Base-by-base conservation (phyloP, 805 yeast species). In the Hanseniaspora vineae region DNA sequence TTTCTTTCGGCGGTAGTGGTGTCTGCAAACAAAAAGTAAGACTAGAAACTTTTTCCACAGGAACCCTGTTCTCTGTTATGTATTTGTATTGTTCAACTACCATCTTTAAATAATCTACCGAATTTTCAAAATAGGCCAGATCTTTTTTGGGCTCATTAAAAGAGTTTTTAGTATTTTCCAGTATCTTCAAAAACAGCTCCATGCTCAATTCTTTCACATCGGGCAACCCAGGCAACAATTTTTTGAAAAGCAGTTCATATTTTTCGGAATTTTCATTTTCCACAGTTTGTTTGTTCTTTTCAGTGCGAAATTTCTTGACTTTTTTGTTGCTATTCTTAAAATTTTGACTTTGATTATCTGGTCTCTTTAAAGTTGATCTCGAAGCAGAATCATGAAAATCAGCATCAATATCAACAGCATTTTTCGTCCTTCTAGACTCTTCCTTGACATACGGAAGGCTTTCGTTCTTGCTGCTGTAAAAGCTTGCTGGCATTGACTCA, bases 1-100 rank as follows among this genome's bases (percentile, higher is more conserved):
- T 75, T 19, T 78, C 80, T 56, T 84, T 79, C 2, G 92, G 77
- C 0, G 97, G 97, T 42, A 88, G 64, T 9, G 83, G 77, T 48
- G 83, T 73, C 52, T 72, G 77, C 55, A 84, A n/a, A 4, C 45
- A 44, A 31, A 48, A 48, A 23, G 29, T 69, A 2, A 18, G 10
- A 31, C 31, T 31, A 13, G 23, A 11, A 17, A 14, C 23, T 3
- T 35, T 18, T 32, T 39, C 37, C 9, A 44, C 11, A 8, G 44
- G 19, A 19, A 47, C 19, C 6, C 42, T 48, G 32, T 44, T 35
- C 2, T 23, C n/a, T 11, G 40, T 14, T 12, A 35, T 33, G 32
- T 48, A 48, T 5, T 48, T 35, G 39, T 48, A 48, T 17, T 45
- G 42, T 44, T 48, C 50, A n/a, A 37, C 42, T 12, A 47, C 42